These are phyloP conservation scores for Solanum arcanum DNA, from an alignment of 257 asterid genomes.

Conservation along the genomic window DNA sequence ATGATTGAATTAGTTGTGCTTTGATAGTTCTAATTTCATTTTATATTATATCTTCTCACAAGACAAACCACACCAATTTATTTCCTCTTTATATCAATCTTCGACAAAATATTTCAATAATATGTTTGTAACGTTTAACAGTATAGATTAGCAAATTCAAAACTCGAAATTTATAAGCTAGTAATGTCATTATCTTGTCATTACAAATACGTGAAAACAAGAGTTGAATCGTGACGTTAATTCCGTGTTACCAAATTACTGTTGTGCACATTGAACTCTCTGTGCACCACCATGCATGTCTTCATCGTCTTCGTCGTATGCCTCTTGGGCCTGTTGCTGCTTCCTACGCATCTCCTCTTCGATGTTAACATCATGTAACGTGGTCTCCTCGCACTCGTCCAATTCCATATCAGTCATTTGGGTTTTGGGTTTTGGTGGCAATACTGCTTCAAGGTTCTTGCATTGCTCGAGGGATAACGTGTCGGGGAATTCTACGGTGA, in stretches of 20 bases:
- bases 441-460: conserved; percentile 4
- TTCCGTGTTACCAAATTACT: background rate
- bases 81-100: background rate
- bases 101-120: background rate
- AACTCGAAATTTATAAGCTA: background rate
- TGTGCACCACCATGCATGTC: conserved; percentile 14
- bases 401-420: conserved; percentile 11
- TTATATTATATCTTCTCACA: background rate
- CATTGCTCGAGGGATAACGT: conserved; percentile 7
- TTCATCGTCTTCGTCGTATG: conserved; percentile 10
- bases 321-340: conserved; percentile 10
- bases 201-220: background rate
- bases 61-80: background rate
- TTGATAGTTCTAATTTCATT: background rate
- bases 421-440: conserved; percentile 6
- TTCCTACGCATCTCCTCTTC: conserved; percentile 16
- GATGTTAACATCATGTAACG: conserved; percentile 9
- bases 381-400: conserved; percentile 17
- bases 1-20: background rate
- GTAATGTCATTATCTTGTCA: background rate
- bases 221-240: background rate
- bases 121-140: background rate
- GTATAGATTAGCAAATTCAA: background rate
- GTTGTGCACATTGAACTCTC: conserved; percentile 21
- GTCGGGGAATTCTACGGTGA: conserved; percentile 17